Evolutionary conservation across 208 protist species (phyloP).

Genomic region (Leishmania arabica): DNA sequence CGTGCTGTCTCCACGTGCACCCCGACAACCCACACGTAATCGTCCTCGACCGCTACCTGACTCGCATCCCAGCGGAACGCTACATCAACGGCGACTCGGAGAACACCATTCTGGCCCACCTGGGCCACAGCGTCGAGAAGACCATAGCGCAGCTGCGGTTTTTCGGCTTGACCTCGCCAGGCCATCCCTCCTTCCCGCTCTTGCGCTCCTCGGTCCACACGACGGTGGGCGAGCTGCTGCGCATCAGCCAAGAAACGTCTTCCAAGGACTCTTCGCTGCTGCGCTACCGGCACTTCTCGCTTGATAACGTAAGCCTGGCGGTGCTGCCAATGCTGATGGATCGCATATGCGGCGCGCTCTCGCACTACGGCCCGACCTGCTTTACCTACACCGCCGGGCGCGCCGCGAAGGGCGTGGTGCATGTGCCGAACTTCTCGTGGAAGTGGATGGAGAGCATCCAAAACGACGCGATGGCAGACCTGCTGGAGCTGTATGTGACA

Average conservation of each 20-base stretch:
- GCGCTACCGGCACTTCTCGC: conserved; percentile 51
- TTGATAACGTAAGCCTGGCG: conserved; percentile 58
- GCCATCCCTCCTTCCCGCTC: conserved; percentile 24
- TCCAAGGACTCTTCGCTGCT: conserved; percentile 65
- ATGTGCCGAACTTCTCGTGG: conserved; percentile 70
- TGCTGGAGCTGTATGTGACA: conserved; percentile 61
- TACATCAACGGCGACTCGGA: conserved; percentile 77
- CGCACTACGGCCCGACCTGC: conserved; percentile 46
- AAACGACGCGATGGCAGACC: conserved; percentile 60
- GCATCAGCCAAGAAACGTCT: conserved; percentile 24
- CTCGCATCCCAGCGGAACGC: conserved; percentile 67
- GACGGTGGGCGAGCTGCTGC: conserved; percentile 29
- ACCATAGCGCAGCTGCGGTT: conserved; percentile 63
- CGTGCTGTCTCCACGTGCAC: conserved; percentile 60
- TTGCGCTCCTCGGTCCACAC: conserved; percentile 30
- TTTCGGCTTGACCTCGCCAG: conserved; percentile 23
- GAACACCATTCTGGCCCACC: conserved; percentile 47
- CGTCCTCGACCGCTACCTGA: conserved; percentile 66
- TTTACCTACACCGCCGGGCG: conserved; percentile 20
- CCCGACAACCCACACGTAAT: conserved; percentile 31
- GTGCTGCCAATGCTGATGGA: conserved; percentile 75
- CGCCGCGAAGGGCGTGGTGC: conserved; percentile 8
- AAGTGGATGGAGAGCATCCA: conserved; percentile 72
- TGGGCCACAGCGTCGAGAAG: conserved; percentile 55
- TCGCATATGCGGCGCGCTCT: conserved; percentile 60